Evolutionary conservation across 257 asterid genomes (phyloP).

Genomic region (Anisodus tanguticus): DNA sequence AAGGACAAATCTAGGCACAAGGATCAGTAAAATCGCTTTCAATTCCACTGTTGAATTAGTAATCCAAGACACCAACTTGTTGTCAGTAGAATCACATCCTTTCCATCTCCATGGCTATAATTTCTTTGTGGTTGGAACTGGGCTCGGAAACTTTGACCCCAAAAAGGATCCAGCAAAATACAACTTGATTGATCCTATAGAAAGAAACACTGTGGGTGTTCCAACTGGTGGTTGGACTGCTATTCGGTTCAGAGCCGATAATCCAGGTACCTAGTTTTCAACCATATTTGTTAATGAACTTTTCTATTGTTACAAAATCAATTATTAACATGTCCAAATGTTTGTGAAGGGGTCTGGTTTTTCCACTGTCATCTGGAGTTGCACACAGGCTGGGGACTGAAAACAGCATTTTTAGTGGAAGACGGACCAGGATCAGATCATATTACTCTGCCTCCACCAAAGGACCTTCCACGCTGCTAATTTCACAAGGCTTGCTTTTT

Average conservation of each 20-base stretch:
- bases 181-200: slow-evolving; percentile 75
- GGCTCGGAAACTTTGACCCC: slow-evolving; percentile 68
- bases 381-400: slow-evolving; percentile 74
- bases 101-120: slow-evolving; percentile 84
- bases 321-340: not conserved
- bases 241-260: slow-evolving; percentile 75
- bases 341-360: slow-evolving; percentile 69
- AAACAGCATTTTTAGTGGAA: slow-evolving; percentile 68
- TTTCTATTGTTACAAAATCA: not conserved
- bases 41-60: slow-evolving; percentile 71
- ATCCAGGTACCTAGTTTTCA: slow-evolving; percentile 59
- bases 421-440: slow-evolving; percentile 57
- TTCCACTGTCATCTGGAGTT: slow-evolving; percentile 75
- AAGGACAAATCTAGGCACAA: slow-evolving; percentile 42
- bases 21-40: slow-evolving; percentile 60
- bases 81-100: slow-evolving; percentile 72
- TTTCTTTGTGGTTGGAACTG: slow-evolving; percentile 74
- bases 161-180: slow-evolving; percentile 51
- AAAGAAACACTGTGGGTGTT: slow-evolving; percentile 75
- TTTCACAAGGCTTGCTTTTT: not conserved
- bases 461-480: slow-evolving; percentile 66
- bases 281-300: not conserved
- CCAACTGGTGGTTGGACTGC: slow-evolving; percentile 94
- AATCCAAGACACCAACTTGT: slow-evolving; percentile 69
- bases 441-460: slow-evolving; percentile 62